Evolutionary conservation across 208 protist species (phyloP).

Genomic region (Crithidia mellificae): DNA sequence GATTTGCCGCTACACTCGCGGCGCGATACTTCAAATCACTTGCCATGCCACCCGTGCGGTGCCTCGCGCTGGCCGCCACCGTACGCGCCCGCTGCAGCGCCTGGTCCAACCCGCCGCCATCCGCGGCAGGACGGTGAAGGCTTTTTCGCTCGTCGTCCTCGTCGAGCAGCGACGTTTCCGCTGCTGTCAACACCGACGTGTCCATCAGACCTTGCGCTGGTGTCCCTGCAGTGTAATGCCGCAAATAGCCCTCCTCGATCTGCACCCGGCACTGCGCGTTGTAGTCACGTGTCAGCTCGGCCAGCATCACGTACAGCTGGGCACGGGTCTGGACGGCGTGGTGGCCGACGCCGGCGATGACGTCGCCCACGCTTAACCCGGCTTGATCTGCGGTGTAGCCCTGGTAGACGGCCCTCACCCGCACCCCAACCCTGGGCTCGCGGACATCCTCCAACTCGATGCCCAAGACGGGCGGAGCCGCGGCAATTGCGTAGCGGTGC

Average conservation of each 20-base stretch:
- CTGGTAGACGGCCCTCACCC: conserved; percentile 50
- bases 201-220: not conserved
- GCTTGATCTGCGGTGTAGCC: conserved; percentile 48
- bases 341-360: conserved; percentile 53
- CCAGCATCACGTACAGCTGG: conserved; percentile 58
- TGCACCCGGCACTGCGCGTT: conserved; percentile 46
- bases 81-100: conserved; percentile 19
- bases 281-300: conserved; percentile 47
- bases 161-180: conserved; percentile 1
- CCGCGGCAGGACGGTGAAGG: too few relatives aligned
- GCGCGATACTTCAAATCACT: not conserved
- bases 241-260: conserved; percentile 34
- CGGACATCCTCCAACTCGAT: conserved; percentile 58
- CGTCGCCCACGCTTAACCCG: conserved; percentile 51
- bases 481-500: conserved; percentile 48
- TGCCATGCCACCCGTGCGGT: not conserved
- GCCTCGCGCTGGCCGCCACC: conserved; percentile 1
- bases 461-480: conserved; percentile 55
- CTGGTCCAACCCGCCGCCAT: not conserved
- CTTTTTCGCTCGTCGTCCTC: too few relatives aligned
- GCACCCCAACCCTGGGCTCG: conserved; percentile 30
- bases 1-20: not conserved
- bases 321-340: conserved; percentile 43
- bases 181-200: conserved; percentile 2
- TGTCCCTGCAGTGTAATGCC: conserved; percentile 5